phyloP scores from a whole-genome alignment of 176 grass and related monocot genomes.

The Musa schizocarpa region DNA sequence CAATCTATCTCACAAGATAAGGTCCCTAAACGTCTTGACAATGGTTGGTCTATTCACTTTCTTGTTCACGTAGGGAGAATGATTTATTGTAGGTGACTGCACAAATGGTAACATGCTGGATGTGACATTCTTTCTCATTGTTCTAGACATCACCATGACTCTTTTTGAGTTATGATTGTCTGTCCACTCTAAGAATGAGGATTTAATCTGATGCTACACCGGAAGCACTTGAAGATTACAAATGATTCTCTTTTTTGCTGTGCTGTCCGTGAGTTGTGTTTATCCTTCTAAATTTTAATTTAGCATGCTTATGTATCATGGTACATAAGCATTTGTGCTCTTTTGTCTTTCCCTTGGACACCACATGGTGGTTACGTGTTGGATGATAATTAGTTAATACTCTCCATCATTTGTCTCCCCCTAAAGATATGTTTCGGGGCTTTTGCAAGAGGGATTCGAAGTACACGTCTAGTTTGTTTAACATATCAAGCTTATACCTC shows the following conservation, averaged over 20 bases:
- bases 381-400: no score
- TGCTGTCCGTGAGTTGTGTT: background rate
- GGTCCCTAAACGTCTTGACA: background rate
- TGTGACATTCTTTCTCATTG: background rate
- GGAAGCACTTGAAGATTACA: background rate
- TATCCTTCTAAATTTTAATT: no score
- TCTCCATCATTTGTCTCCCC: no score
- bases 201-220: background rate
- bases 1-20: slow-evolving; percentile 19
- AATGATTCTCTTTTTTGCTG: background rate
- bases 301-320: no score
- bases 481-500: no score
- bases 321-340: no score
- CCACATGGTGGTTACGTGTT: no score
- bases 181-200: background rate
- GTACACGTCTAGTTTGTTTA: no score
- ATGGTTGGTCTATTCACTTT: background rate
- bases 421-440: fast-evolving
- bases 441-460: no score
- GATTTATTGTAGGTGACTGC: background rate
- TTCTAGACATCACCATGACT: background rate
- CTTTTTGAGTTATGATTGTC: background rate
- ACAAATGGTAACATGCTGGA: background rate
- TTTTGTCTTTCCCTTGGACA: no score
- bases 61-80: background rate